Evolutionary conservation across 371 early-diverging fungal species (phyloP).

Genomic region (Lichtheimia corymbifera): DNA sequence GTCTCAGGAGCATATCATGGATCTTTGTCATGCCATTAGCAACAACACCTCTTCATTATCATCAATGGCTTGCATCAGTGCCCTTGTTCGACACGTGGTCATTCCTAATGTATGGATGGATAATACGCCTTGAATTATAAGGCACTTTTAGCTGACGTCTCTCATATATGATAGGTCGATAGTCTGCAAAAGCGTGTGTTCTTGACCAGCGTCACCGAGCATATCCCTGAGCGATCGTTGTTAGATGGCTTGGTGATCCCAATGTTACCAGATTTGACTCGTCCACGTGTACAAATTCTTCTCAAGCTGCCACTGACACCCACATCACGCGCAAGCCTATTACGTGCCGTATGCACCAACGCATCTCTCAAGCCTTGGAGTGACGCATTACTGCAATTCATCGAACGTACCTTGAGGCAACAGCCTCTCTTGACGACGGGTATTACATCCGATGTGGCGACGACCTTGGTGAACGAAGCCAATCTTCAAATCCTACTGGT

Average conservation of each 20-base stretch:
- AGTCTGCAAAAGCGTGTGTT: neutral
- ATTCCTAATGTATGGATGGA: neutral
- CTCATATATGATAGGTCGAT: neutral
- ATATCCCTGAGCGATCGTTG: neutral
- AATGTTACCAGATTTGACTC: neutral
- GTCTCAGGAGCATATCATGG: neutral
- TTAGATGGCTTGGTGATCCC: neutral
- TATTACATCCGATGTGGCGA: neutral
- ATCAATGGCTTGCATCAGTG: neutral
- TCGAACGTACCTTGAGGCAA: neutral
- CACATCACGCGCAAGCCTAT: neutral
- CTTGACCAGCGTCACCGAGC: neutral
- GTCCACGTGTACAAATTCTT: neutral
- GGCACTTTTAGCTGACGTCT: neutral
- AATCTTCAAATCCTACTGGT: constrained; percentile 5
- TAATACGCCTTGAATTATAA: neutral
- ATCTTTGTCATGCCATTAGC: neutral
- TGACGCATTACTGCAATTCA: neutral
- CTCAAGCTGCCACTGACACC: neutral
- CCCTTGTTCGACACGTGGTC: neutral
- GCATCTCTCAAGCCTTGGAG: neutral
- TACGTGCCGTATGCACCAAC: neutral
- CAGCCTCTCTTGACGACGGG: neutral
- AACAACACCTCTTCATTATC: neutral
- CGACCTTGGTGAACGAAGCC: neutral